These are phyloP conservation scores for Coemansia reversa DNA, from an alignment of 192 early-diverging fungal genomes.

Conservation along the genomic window DNA sequence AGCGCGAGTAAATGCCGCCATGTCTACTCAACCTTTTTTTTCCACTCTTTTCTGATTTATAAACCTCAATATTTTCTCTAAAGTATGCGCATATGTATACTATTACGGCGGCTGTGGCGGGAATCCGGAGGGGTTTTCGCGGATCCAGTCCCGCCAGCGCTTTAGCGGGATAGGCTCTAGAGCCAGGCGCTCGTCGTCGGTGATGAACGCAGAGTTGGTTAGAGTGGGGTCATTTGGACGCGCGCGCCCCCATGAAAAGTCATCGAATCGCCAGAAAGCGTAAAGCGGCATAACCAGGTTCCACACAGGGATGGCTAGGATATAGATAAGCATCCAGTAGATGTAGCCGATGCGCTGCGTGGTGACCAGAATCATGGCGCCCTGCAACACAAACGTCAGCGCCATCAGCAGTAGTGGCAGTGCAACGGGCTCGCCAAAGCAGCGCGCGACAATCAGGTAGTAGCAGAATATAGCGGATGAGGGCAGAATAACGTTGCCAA, in stretches of 20 bases:
- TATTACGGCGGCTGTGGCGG: not conserved
- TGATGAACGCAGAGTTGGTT: conserved; percentile 56
- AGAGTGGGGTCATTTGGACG: conserved; percentile 62
- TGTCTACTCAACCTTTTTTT: not conserved
- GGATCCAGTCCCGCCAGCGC: conserved; percentile 54
- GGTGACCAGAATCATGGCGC: conserved; percentile 85
- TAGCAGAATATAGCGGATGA: conserved; percentile 68
- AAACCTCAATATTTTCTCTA: not conserved
- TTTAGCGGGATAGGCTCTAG: conserved; percentile 47
- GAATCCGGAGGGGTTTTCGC: conserved; percentile 12
- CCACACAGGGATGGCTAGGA: conserved; percentile 88
- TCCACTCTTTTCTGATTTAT: not conserved
- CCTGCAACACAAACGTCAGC: conserved; percentile 82
- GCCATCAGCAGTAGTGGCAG: conserved; percentile 72
- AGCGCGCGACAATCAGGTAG: conserved; percentile 44
- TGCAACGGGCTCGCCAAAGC: conserved; percentile 48
- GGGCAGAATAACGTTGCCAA: conserved; percentile 74
- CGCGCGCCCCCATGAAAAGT: conserved; percentile 86
- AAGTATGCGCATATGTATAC: conserved; percentile 1
- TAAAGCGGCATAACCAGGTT: conserved; percentile 94
- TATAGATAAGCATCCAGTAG: conserved; percentile 86
- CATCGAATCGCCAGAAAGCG: conserved; percentile 93
- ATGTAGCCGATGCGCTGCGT: conserved; percentile 79
- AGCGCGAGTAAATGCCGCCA: not conserved
- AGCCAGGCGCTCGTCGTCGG: conserved; percentile 43